Base-by-base conservation (phyloP, 345 rosid species). In the Hypericum androsaemum region DNA sequence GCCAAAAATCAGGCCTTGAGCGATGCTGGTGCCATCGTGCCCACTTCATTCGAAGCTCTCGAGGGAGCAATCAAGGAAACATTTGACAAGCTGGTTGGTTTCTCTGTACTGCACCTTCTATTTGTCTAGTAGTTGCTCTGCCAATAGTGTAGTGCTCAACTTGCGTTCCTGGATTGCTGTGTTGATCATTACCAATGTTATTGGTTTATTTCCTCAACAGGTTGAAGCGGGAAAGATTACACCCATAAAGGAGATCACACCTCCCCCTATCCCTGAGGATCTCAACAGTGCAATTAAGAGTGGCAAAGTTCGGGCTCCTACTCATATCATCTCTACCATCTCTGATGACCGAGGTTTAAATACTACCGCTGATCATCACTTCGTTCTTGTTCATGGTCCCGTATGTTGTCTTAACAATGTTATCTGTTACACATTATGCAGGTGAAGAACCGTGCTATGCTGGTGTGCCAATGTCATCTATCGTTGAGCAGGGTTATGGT, bases 381-480 rank as follows among this genome's bases (percentile, higher is more conserved):
- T 1, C 36, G n/a, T 41, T 43, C 50, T 15, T 36, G 22, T 11
- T 36, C 43, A 28, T 17, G 37, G 52, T 32, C 17, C 51, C 39
- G 1, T 52, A 36, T 55, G 28, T 46, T 22, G 16, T 43, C 39
- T 39, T 52, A 10, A 39, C 59, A 41, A 14, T 41, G 39, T 61
- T 15, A 8, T 69, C 28, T 54, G 49, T 15, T 47, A 17, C 39
- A 9, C 41, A 1, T 17, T 54, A 53, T 68, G 57, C 66, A 92
- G 98, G 98, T 43, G 96, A 92, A 67, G 98, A 92, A 71, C 98
- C 98, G 39, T 83, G 95, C 80, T 92, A 88, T 62, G 94, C 88
- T 63, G 98, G 98, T 68, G 92, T 90, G 55, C 98, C 96, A 9
- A 90, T 90, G 96, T 88, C 98, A 53, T 88, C 89, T 41, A 92